Base-by-base conservation (phyloP, 2,329 filamentous ascomycete species). In the Trichoderma sp. region DNA sequence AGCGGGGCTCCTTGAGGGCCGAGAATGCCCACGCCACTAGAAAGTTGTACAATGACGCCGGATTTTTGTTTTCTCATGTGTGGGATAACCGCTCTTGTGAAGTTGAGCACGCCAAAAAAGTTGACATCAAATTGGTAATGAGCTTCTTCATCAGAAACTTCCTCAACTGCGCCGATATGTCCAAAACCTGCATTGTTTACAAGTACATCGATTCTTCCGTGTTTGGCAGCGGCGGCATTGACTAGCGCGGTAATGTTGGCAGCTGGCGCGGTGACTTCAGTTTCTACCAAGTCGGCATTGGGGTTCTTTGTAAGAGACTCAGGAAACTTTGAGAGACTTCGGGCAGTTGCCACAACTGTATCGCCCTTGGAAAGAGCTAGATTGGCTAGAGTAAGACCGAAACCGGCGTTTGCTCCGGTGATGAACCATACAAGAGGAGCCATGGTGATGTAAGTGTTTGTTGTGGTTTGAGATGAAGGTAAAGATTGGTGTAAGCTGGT, bases 131-230 rank as follows among this genome's bases (percentile, higher is more conserved):
- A 84, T 75, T 90, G 85, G 4, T 78, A 82, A 2, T 84, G 81
- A 53, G 88, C 84, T 39, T 88, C 83, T 2, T 82, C 76, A 1
- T 88, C 83, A 0, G 81, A 80, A 3, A 87, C 77, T 8, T 85
- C 84, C 75, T 91, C 88, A 64, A 89, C 84, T 0, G 85, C 83
- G 11, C 85, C 86, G 6, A 79, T 76, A 1, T 88, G 79, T 18
- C 86, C 86, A 72, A 88, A 90, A 1, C 88, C 89, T 4, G 88
- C 88, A 64, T 90, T 90, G 79, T 90, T 90, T 73, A 89, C 84
- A 5, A 90, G 84, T 1, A 90, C 85, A 76, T 91, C 88, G 58
- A 91, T 79, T 6, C 86, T 84, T 21, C 84, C 83, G 76, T 89
- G 90, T 63, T 84, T 84, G 2, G 82, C 78, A 1, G 79, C 58